A percentile compares a stretch with the other conserved stretches of the same genome.
Conservation (phyloP, 805 yeast species). For the Suhomyces pyralidae region DNA sequence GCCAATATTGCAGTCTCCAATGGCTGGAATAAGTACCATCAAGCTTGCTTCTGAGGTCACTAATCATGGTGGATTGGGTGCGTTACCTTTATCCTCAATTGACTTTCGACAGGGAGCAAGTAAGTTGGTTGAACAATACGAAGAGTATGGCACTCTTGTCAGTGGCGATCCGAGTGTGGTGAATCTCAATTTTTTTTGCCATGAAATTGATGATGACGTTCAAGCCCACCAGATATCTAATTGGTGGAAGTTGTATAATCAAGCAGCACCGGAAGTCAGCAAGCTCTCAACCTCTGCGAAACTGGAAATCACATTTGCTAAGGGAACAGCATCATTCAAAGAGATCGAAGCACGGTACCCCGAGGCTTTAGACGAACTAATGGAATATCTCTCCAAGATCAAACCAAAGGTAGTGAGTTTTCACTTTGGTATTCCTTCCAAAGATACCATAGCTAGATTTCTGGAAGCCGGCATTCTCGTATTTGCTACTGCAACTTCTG, state of each 20-base stretch:
- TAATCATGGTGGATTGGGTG: slow-evolving; percentile 49
- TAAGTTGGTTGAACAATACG: slow-evolving; percentile 10
- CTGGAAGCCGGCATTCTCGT: slow-evolving; percentile 39
- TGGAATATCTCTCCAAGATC: slow-evolving; percentile 13
- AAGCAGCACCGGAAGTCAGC: background rate
- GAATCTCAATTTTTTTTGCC: slow-evolving; percentile 49
- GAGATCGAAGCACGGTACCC: slow-evolving; percentile 23
- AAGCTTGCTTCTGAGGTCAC: slow-evolving; percentile 43
- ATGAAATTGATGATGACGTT: slow-evolving; percentile 24
- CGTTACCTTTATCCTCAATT: slow-evolving; percentile 39
- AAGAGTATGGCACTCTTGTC: slow-evolving; percentile 13
- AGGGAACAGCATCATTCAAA: slow-evolving; percentile 28
- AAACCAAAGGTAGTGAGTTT: slow-evolving; percentile 50
- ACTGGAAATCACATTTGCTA: slow-evolving; percentile 9
- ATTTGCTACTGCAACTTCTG: slow-evolving; percentile 47
- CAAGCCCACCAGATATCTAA: slow-evolving; percentile 16
- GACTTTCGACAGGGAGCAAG: slow-evolving; percentile 23
- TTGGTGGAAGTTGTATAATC: slow-evolving; percentile 19
- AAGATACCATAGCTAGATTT: slow-evolving; percentile 26
- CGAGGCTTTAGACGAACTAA: slow-evolving; percentile 13
- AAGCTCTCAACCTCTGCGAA: background rate
- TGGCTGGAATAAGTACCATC: slow-evolving; percentile 55
- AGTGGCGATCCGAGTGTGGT: slow-evolving; percentile 19
- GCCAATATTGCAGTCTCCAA: slow-evolving; percentile 56
- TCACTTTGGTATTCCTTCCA: slow-evolving; percentile 50